phyloP scores from a whole-genome alignment of 768 basidiomycete genomes.

The Suillus hirtellus region DNA sequence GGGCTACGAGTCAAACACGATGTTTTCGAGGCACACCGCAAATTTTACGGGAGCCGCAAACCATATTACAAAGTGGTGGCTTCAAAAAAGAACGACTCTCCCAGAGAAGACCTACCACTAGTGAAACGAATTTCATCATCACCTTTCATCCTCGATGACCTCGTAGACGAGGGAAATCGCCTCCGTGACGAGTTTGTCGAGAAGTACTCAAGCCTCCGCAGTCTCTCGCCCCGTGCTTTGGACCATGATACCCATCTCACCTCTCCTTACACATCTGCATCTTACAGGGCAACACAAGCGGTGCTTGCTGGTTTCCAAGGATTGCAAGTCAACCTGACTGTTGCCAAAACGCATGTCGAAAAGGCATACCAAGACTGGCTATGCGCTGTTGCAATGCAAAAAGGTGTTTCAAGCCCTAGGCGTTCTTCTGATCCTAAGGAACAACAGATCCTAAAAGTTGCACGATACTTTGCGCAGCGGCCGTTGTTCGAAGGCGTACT shows the following conservation, averaged over 20 bases:
- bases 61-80: conserved; percentile 30
- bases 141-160: conserved; percentile 43
- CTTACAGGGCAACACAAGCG: conserved; percentile 11
- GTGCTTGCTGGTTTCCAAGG: conserved; percentile 11
- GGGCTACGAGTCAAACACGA: conserved; percentile 51
- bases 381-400: conserved; percentile 12
- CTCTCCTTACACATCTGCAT: conserved; percentile 38
- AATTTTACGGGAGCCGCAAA: conserved; percentile 33
- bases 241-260: conserved; percentile 35
- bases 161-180: conserved; percentile 41
- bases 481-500: conserved; percentile 17
- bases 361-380: conserved; percentile 21
- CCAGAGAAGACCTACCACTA: not conserved
- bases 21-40: conserved; percentile 43
- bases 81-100: conserved; percentile 15
- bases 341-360: conserved; percentile 44
- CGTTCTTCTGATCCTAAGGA: conserved; percentile 28
- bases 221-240: not conserved
- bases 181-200: conserved; percentile 37
- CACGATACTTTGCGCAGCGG: conserved; percentile 26
- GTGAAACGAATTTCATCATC: conserved; percentile 1
- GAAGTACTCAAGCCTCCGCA: conserved; percentile 33
- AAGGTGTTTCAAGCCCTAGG: conserved; percentile 6
- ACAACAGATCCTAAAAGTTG: conserved; percentile 18
- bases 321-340: conserved; percentile 38